Evolutionary conservation across 495 filamentous ascomycete genomes (phyloP), one percentile per base, ranked within the genome.

Genomic region (Chlorociboria aeruginascens): DNA sequence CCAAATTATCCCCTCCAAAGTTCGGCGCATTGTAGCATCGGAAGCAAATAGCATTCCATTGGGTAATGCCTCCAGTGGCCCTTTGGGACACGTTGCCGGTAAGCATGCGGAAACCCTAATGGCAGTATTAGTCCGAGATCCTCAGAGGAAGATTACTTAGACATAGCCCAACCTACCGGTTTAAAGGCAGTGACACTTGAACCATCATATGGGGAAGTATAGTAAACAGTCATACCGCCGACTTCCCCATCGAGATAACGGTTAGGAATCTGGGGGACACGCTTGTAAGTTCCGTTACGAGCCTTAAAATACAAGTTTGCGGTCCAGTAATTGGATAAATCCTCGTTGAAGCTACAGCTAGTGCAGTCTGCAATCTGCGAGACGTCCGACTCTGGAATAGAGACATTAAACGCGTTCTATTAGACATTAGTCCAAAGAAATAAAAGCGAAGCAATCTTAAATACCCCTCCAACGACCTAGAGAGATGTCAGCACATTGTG

Each of bases 271-370:
- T 31, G 25, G 11, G 43, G 43, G 30, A 89, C 86, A 41, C 68
- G 69, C 51, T 78, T 74, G 60, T 88, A 85, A 35, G 68, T 72
- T 12, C 77, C 77, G 47, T 84, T 82, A 51, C 72, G 61, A 13
- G 71, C 69, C 31, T 73, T 69, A 60, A 74, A 83, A 57, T 76
- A 84, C 6, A 86, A 63, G 46, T 57, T 62, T 1, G 83, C 78
- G 7, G 75, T 72, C 84, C 83, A 87, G 64, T 88, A 87, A 61
- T 78, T 83, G 49, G 74, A 81, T 43, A 77, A 61, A 61, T 88
- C 84, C 48, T 72, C 60, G 29, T 68, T 72, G 32, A 79, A 69
- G 3, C 62, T 63, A 53, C 79, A 82, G 6, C 79, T 73, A 38
- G 76, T 78, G 60, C 83, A 86, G 8, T 64, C 68, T 0, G 79